phyloP scores from a whole-genome alignment of 805 yeast species.

The Hanseniaspora meyeri region DNA sequence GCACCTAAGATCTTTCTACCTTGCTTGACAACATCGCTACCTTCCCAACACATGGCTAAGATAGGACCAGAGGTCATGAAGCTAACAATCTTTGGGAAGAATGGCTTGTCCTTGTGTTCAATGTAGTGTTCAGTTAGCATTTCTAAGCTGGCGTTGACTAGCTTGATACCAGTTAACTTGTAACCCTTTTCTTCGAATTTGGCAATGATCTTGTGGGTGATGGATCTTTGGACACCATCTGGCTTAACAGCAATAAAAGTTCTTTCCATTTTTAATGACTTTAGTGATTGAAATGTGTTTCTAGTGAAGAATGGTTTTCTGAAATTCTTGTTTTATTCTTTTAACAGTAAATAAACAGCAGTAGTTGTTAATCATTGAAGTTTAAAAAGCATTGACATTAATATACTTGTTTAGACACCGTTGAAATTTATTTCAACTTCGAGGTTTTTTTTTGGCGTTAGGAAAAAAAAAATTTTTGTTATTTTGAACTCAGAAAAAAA shows the following conservation, averaged over 20 bases:
- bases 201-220: conserved; percentile 74
- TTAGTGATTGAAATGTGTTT: background rate
- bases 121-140: conserved; percentile 88
- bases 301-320: background rate
- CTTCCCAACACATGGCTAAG: conserved; percentile 99
- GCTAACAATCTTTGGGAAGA: conserved; percentile 90
- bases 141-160: conserved; percentile 74
- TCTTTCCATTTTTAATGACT: conserved; percentile 45
- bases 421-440: background rate
- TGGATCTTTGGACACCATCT: conserved; percentile 99
- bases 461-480: too few species aligned
- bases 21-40: conserved; percentile 97
- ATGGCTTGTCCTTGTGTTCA: conserved; percentile 90
- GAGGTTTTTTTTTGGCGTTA: too few species aligned
- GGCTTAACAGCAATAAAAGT: conserved; percentile 92
- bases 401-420: background rate
- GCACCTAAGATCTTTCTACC: conserved; percentile 98
- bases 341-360: background rate
- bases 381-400: too few species aligned
- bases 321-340: background rate
- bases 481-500: too few species aligned
- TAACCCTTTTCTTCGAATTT: conserved; percentile 96
- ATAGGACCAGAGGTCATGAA: conserved; percentile 99
- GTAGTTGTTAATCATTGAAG: too few species aligned
- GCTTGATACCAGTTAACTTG: conserved; percentile 93